phyloP scores from a whole-genome alignment of 1,284 basidiomycete genomes.

The Tilletia setariae region DNA sequence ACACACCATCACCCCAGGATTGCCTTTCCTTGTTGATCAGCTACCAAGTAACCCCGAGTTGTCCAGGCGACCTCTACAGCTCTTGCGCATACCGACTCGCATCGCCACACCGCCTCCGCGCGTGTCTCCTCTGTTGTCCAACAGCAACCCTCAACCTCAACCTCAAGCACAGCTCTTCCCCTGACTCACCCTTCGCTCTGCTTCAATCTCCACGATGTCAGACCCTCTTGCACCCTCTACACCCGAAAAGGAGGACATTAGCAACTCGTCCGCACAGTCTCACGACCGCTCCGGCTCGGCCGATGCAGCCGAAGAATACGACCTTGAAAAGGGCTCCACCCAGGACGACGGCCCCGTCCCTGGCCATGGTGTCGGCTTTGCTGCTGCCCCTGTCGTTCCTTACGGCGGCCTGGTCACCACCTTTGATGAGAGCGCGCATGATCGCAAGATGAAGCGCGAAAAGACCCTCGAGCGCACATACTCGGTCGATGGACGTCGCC shows the following conservation, averaged over 20 bases:
- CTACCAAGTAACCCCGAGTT: too few relatives aligned
- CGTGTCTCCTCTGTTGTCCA: too few relatives aligned
- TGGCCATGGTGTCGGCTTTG: not conserved
- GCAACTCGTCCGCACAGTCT: not conserved
- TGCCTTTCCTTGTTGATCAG: too few relatives aligned
- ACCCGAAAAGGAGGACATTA: not conserved
- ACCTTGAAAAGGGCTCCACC: conserved; percentile 13
- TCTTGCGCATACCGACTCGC: too few relatives aligned
- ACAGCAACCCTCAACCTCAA: not conserved
- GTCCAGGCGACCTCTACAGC: too few relatives aligned
- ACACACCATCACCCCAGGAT: too few relatives aligned
- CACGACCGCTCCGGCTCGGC: not conserved
- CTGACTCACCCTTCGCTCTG: too few relatives aligned
- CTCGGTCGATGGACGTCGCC: conserved; percentile 23
- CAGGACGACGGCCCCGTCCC: not conserved
- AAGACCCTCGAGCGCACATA: conserved; percentile 25
- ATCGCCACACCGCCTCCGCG: too few relatives aligned
- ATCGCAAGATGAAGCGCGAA: not conserved
- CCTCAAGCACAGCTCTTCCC: not conserved
- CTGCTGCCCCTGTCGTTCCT: not conserved
- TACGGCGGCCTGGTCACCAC: not conserved
- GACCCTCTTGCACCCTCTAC: not conserved
- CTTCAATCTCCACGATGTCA: not conserved
- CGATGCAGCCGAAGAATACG: not conserved
- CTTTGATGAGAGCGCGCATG: not conserved